These are phyloP conservation scores for Abelmoschus esculentus DNA, from an alignment of 345 rosid genomes.

Conservation along the genomic window DNA sequence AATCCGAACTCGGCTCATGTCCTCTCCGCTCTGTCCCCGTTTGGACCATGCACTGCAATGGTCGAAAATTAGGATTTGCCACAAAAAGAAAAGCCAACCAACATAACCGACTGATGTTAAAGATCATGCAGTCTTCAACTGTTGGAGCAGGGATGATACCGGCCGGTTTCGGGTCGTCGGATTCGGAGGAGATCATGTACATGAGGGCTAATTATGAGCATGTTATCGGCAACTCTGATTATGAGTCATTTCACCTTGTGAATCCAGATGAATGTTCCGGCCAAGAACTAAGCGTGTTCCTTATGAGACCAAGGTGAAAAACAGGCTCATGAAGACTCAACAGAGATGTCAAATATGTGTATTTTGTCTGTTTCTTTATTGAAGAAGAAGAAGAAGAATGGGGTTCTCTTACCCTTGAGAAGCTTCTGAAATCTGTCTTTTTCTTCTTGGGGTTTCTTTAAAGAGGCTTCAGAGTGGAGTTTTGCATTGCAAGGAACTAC, in stretches of 20 bases:
- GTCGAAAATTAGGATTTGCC: constrained; percentile 55
- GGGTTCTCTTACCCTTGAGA: neutral
- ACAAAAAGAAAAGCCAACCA: constrained; percentile 39
- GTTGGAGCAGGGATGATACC: constrained; percentile 84
- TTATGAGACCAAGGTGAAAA: constrained; percentile 23
- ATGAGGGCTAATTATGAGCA: constrained; percentile 86
- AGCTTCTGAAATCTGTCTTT: neutral
- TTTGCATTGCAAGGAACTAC: neutral
- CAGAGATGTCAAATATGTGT: too few relatives aligned
- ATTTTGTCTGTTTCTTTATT: neutral
- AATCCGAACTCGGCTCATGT: constrained; percentile 40
- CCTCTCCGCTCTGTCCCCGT: constrained; percentile 56
- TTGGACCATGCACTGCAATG: constrained; percentile 71
- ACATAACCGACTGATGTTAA: constrained; percentile 45
- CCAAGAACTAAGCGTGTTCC: constrained; percentile 83
- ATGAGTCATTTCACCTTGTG: constrained; percentile 80
- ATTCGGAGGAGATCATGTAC: constrained; percentile 61
- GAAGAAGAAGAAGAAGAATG: neutral
- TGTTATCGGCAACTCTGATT: constrained; percentile 56
- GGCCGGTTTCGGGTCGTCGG: constrained; percentile 31
- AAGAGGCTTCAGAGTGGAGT: neutral
- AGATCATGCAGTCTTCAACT: constrained; percentile 62
- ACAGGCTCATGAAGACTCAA: neutral
- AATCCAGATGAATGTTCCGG: constrained; percentile 61
- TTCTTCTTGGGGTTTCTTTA: neutral